A percentile compares a stretch with the other conserved stretches of the same genome.
phyloP scores from a whole-genome alignment of 345 rosid species.

The Diplotaxis tenuifolia region DNA sequence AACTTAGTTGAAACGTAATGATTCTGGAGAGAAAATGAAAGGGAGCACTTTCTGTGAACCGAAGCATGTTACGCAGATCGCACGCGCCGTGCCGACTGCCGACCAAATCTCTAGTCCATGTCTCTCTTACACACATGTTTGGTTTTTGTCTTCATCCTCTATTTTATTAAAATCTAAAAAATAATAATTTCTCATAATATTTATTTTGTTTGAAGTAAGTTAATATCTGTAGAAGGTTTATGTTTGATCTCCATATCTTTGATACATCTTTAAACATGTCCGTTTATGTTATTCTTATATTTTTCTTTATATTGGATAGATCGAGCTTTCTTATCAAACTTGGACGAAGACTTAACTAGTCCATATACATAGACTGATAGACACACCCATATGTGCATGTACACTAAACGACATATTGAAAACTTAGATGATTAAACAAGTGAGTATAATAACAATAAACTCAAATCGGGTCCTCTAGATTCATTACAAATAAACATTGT shows the following conservation, averaged over 20 bases:
- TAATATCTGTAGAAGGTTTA: background rate
- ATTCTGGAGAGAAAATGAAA: background rate
- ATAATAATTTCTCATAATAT: background rate
- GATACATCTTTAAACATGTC: conserved; percentile 24
- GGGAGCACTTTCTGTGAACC: conserved; percentile 34
- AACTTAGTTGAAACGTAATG: too few relatives aligned
- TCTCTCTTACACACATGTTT: conserved; percentile 33
- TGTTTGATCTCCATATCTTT: conserved; percentile 15
- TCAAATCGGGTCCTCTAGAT: background rate
- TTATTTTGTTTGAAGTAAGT: background rate
- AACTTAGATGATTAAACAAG: background rate
- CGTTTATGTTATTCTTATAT: conserved; percentile 13
- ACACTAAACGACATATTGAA: conserved; percentile 21
- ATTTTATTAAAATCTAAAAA: background rate
- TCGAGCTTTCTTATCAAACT: background rate
- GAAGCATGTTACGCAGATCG: conserved; percentile 35
- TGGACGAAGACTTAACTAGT: conserved; percentile 20
- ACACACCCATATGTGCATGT: conserved; percentile 33
- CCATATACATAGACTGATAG: conserved; percentile 31
- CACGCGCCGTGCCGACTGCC: conserved; percentile 38
- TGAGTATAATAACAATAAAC: background rate
- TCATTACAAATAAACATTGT: background rate
- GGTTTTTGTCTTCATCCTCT: conserved; percentile 27
- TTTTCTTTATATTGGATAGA: background rate
- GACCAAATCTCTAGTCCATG: conserved; percentile 35